Evolutionary conservation across 495 filamentous ascomycete genomes (phyloP).

Genomic region (Penicillium coprophilum): DNA sequence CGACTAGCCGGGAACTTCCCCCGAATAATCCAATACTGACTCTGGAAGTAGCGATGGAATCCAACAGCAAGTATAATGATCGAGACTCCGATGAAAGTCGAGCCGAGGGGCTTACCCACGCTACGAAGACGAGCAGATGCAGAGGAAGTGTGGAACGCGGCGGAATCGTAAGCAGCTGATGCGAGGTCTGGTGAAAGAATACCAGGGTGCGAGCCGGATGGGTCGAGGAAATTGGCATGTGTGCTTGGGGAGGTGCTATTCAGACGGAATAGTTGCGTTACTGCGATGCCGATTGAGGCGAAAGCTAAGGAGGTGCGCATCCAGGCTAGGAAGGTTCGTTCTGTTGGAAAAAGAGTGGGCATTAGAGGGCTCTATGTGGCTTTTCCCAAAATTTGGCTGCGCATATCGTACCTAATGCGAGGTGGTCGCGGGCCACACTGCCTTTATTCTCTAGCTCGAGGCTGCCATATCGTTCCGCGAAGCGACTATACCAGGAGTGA

Average conservation of each 20-base stretch:
- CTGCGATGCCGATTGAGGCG: conserved; percentile 91
- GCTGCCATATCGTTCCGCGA: conserved; percentile 69
- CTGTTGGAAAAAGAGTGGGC: conserved; percentile 42
- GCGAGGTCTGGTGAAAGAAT: conserved; percentile 24
- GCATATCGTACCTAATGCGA: conserved; percentile 74
- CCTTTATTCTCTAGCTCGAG: conserved; percentile 97
- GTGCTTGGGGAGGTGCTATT: conserved; percentile 56
- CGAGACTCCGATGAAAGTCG: conserved; percentile 85
- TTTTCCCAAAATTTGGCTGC: neutral
- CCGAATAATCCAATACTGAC: conserved; percentile 80
- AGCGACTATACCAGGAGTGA: conserved; percentile 50
- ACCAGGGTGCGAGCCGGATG: conserved; percentile 14
- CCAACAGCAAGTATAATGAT: conserved; percentile 85
- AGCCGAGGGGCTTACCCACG: conserved; percentile 89
- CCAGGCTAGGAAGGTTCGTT: conserved; percentile 97
- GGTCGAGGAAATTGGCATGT: conserved; percentile 7
- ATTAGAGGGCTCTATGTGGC: conserved; percentile 4
- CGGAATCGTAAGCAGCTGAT: conserved; percentile 13
- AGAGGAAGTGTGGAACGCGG: conserved; percentile 12
- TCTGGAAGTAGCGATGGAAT: conserved; percentile 66
- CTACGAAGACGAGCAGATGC: conserved; percentile 56
- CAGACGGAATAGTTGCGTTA: conserved; percentile 94
- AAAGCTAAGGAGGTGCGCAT: conserved; percentile 93
- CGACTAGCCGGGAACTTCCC: conserved; percentile 94
- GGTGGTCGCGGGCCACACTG: conserved; percentile 89